phyloP scores from a whole-genome alignment of 345 rosid species.

The Dimocarpus longan region DNA sequence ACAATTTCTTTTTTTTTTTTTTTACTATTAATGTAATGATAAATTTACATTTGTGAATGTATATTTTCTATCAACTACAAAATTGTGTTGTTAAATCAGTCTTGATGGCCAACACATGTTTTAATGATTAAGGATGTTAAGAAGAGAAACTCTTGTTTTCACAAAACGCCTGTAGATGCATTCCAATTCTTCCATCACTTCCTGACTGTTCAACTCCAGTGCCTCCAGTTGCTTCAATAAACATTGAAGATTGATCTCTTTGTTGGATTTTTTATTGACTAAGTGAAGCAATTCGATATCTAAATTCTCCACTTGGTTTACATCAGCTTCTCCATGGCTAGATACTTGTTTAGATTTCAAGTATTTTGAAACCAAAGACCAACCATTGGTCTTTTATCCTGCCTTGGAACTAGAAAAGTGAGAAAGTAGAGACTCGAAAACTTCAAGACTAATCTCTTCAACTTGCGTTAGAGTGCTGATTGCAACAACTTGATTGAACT shows the following conservation, averaged over 20 bases:
- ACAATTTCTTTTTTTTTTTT: too few species aligned
- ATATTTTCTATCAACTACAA: neutral
- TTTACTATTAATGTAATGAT: neutral
- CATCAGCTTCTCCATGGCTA: neutral
- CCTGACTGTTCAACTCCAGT: neutral
- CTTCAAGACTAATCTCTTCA: neutral
- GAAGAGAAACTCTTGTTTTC: neutral
- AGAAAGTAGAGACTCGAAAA: constrained; percentile 17
- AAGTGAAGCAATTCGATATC: neutral
- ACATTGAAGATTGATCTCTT: neutral
- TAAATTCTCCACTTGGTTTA: neutral
- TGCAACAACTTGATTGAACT: neutral
- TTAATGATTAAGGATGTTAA: neutral
- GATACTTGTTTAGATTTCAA: neutral
- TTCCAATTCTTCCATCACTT: neutral
- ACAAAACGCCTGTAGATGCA: neutral
- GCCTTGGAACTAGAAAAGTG: constrained; percentile 5
- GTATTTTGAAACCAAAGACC: constrained; percentile 25
- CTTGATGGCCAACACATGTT: neutral
- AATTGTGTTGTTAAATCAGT: neutral
- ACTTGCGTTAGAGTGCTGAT: neutral
- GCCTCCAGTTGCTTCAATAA: neutral
- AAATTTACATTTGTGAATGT: neutral
- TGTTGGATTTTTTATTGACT: neutral
- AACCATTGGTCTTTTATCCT: neutral